Conservation (phyloP, 2,329 filamentous ascomycete species). For the Colletotrichum chrysophilum region DNA sequence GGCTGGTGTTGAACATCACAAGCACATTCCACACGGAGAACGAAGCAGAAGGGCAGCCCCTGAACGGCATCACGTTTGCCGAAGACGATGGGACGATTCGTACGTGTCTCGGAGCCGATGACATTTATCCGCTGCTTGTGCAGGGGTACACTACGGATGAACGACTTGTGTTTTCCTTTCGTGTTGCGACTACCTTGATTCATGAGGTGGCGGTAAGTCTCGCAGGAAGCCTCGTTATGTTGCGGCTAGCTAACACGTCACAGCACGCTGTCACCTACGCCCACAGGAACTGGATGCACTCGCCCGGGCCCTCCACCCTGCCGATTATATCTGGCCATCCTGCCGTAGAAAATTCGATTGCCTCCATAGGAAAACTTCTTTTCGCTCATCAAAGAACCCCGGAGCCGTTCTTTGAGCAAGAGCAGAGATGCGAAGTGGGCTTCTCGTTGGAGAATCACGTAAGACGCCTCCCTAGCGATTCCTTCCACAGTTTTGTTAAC, state of each 20-base stretch:
- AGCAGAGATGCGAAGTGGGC: constrained; percentile 26
- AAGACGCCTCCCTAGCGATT: not conserved
- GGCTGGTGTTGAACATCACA: not conserved
- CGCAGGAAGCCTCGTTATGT: not conserved
- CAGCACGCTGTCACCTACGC: constrained; percentile 3
- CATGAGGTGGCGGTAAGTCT: constrained; percentile 34
- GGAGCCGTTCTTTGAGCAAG: constrained; percentile 30
- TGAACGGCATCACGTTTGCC: not conserved
- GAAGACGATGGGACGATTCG: constrained; percentile 5
- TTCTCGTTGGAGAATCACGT: constrained; percentile 28
- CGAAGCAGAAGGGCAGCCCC: not conserved
- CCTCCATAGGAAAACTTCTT: not conserved
- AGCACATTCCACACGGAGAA: not conserved
- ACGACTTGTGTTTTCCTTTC: constrained; percentile 26
- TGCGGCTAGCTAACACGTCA: not conserved
- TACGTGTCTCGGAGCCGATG: constrained; percentile 14
- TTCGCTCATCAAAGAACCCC: not conserved
- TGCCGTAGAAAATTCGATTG: not conserved
- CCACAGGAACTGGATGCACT: not conserved
- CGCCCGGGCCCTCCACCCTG: not conserved
- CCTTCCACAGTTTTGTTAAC: not conserved
- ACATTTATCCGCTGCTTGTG: constrained; percentile 29
- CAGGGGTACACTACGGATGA: constrained; percentile 28
- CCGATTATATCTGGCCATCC: not conserved
- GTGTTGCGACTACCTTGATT: constrained; percentile 26